Conservation (phyloP, 2,329 filamentous ascomycete genomes). For the Purpureocillium takamizusanense region DNA sequence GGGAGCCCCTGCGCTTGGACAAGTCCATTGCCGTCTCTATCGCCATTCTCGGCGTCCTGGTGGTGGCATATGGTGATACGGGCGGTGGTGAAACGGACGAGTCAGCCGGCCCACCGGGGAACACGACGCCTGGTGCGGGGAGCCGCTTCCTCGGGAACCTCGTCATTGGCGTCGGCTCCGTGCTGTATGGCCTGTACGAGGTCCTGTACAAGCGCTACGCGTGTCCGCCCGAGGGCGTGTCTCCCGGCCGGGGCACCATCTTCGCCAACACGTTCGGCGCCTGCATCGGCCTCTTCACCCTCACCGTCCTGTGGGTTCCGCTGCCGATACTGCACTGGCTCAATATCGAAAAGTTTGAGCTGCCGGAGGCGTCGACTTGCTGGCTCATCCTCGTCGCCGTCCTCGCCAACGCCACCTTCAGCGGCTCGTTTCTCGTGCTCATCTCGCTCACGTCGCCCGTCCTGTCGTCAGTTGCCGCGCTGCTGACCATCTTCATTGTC, state of each 20-base stretch:
- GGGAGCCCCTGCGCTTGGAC: slow-evolving; percentile 73
- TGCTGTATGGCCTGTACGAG: slow-evolving; percentile 95
- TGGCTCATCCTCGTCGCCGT: slow-evolving; percentile 75
- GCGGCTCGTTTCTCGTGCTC: slow-evolving; percentile 83
- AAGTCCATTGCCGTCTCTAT: slow-evolving; percentile 82
- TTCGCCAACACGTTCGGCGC: slow-evolving; percentile 91
- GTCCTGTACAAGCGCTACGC: slow-evolving; percentile 91
- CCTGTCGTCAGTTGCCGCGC: slow-evolving; percentile 80
- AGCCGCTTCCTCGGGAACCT: slow-evolving; percentile 77
- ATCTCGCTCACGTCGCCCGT: slow-evolving; percentile 92
- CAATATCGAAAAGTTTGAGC: slow-evolving; percentile 72
- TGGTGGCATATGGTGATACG: slow-evolving; percentile 89
- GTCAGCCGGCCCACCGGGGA: slow-evolving; percentile 24
- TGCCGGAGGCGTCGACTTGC: slow-evolving; percentile 70
- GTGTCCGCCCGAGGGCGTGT: slow-evolving; percentile 84
- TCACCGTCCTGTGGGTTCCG: slow-evolving; percentile 85
- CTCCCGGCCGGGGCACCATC: slow-evolving; percentile 80
- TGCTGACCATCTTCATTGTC: slow-evolving; percentile 95
- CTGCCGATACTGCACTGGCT: slow-evolving; percentile 73
- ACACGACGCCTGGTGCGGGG: slow-evolving; percentile 28
- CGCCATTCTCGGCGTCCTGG: slow-evolving; percentile 79
- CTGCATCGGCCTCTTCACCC: slow-evolving; percentile 77
- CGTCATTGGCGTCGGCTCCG: slow-evolving; percentile 81
- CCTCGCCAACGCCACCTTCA: slow-evolving; percentile 82
- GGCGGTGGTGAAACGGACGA: slow-evolving; percentile 26